Evolutionary conservation across 176 grass and related monocot species (phyloP).

Genomic region (Tuctoria greenei): DNA sequence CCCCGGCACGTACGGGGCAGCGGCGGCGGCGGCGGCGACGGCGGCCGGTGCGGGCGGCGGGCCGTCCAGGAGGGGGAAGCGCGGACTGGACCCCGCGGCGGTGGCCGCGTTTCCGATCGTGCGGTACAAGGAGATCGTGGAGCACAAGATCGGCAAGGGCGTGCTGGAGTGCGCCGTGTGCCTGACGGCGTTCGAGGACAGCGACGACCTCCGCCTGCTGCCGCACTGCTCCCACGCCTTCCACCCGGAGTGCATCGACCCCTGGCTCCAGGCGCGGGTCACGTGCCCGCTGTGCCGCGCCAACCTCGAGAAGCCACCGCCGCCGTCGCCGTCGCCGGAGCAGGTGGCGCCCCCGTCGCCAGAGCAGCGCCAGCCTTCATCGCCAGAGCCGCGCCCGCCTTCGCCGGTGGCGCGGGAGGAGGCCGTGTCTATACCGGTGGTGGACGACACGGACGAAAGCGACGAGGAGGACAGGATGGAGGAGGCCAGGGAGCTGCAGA

Average conservation of each 20-base stretch:
- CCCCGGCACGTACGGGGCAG: background rate
- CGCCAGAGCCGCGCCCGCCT: slow-evolving; percentile 19
- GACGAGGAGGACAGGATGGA: slow-evolving; percentile 51
- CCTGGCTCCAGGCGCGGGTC: slow-evolving; percentile 68
- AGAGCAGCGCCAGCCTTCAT: background rate
- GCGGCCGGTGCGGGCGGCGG: background rate
- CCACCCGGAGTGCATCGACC: slow-evolving; percentile 90
- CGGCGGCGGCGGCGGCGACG: background rate
- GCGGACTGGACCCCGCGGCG: slow-evolving; percentile 62
- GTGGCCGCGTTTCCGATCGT: slow-evolving; percentile 66
- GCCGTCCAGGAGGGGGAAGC: slow-evolving; percentile 39
- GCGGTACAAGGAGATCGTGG: slow-evolving; percentile 63
- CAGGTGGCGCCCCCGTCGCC: slow-evolving; percentile 17
- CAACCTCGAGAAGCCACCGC: slow-evolving; percentile 51
- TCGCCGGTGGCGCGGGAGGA: slow-evolving; percentile 15
- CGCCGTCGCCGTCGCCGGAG: background rate
- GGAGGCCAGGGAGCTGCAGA: slow-evolving; percentile 63
- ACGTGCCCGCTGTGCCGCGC: slow-evolving; percentile 76
- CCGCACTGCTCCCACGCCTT: slow-evolving; percentile 90
- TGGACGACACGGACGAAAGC: slow-evolving; percentile 16
- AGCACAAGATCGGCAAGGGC: slow-evolving; percentile 60
- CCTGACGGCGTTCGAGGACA: slow-evolving; percentile 81
- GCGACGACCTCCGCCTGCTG: slow-evolving; percentile 75
- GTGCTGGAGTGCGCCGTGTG: slow-evolving; percentile 92
- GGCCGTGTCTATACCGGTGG: slow-evolving; percentile 40